These are phyloP conservation scores for Gardenia jasminoides DNA, from an alignment of 257 asterid species.

Conservation along the genomic window DNA sequence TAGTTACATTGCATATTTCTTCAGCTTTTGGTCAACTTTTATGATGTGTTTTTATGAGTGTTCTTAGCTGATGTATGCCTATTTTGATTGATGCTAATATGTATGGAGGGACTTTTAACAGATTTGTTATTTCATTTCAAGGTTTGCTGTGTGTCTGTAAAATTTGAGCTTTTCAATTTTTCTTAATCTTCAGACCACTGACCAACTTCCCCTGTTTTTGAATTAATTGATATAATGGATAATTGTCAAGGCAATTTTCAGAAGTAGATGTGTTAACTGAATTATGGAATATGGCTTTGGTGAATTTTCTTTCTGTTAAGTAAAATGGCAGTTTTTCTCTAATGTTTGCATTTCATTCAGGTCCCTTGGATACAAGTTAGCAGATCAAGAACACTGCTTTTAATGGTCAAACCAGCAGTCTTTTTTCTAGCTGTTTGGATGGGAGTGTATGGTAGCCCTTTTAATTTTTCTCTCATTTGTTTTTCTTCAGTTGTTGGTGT, in stretches of 20 bases:
- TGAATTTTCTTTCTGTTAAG: not conserved
- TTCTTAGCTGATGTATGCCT: not conserved
- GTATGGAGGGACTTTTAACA: not conserved
- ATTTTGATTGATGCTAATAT: not conserved
- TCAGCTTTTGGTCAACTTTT: too few species aligned
- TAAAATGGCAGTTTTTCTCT: conserved; percentile 1
- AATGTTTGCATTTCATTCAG: conserved; percentile 35
- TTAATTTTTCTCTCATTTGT: not conserved
- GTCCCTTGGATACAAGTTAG: conserved; percentile 99
- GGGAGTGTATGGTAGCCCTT: conserved; percentile 66
- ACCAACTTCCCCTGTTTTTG: not conserved
- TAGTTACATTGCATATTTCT: too few species aligned
- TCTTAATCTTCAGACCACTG: not conserved
- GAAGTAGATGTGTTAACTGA: not conserved
- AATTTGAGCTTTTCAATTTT: not conserved
- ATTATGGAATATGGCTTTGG: not conserved
- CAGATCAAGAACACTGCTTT: conserved; percentile 77
- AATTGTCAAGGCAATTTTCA: not conserved
- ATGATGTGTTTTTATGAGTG: too few species aligned
- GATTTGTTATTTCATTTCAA: not conserved
- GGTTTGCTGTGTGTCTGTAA: not conserved
- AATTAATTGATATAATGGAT: not conserved
- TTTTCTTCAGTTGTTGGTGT: not conserved
- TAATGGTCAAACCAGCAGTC: conserved; percentile 75
- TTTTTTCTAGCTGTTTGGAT: conserved; percentile 76